Conservation (phyloP, 768 basidiomycete species). For the Auriscalpium orientale region DNA sequence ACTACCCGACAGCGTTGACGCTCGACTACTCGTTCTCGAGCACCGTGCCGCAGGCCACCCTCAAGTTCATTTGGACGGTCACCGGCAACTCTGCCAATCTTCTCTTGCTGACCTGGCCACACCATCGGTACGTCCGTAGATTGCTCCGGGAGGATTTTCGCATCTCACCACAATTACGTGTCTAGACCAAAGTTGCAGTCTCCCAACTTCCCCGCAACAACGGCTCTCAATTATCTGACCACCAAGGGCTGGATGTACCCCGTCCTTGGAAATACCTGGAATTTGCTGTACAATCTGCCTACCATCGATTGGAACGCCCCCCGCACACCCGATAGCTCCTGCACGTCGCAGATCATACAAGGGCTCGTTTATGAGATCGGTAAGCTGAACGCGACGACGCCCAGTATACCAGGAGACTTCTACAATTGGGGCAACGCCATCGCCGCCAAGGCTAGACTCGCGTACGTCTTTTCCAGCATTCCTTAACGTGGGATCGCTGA, state of each 20-base stretch:
- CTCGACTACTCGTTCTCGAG: slow-evolving; percentile 26
- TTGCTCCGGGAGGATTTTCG: background rate
- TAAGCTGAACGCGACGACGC: background rate
- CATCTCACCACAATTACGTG: background rate
- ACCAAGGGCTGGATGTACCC: slow-evolving; percentile 30
- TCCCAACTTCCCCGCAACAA: slow-evolving; percentile 21
- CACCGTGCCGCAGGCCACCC: slow-evolving; percentile 17
- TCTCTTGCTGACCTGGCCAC: slow-evolving; percentile 29
- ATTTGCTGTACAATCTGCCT: slow-evolving; percentile 23
- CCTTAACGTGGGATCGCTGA: background rate
- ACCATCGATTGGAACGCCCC: slow-evolving; percentile 29
- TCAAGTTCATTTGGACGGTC: slow-evolving; percentile 27
- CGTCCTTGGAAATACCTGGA: slow-evolving; percentile 26
- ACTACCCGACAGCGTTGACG: slow-evolving; percentile 22
- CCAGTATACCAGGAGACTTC: slow-evolving; percentile 19
- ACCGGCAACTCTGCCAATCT: slow-evolving; percentile 21
- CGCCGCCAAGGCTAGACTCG: slow-evolving; percentile 23
- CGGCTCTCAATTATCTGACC: slow-evolving; percentile 24
- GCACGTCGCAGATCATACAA: slow-evolving; percentile 21
- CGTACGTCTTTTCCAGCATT: slow-evolving; percentile 15
- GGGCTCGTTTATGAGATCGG: slow-evolving; percentile 15
- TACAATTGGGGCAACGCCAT: slow-evolving; percentile 27
- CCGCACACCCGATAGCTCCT: slow-evolving; percentile 25
- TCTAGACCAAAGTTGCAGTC: slow-evolving; percentile 5
- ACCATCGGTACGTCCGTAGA: slow-evolving; percentile 22